Evolutionary conservation across 225 moss, liverwort and hornwort genomes (phyloP).

Genomic region (Physcomitrellopsis africana): DNA sequence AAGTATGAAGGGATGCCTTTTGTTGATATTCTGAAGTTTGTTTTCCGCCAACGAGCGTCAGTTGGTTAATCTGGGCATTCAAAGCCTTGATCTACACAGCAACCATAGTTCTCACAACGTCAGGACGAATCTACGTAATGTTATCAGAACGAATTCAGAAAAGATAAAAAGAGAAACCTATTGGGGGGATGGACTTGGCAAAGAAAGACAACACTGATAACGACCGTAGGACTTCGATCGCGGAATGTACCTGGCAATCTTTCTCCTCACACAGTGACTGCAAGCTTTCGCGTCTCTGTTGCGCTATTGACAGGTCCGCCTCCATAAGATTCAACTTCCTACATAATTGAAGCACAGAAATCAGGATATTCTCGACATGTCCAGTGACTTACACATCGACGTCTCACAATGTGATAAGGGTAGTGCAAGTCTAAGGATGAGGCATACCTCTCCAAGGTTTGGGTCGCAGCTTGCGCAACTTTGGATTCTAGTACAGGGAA

Average conservation of each 20-base stretch:
- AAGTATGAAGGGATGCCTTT: conserved; percentile 36
- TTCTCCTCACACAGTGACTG: conserved; percentile 86
- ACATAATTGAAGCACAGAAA: neutral
- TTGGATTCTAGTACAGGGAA: conserved; percentile 13
- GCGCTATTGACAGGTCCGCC: conserved; percentile 64
- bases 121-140: neutral
- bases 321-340: conserved; percentile 65
- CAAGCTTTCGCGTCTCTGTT: conserved; percentile 56
- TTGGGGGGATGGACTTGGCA: too few species aligned
- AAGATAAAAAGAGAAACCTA: neutral
- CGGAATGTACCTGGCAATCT: conserved; percentile 61
- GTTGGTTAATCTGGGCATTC: conserved; percentile 56
- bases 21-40: conserved; percentile 60
- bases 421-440: neutral
- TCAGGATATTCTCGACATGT: conserved; percentile 8
- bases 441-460: conserved; percentile 40
- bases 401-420: too few species aligned
- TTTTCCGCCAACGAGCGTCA: conserved; percentile 39
- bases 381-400: neutral
- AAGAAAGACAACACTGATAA: neutral
- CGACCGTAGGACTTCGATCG: too few species aligned
- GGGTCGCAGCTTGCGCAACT: conserved; percentile 25
- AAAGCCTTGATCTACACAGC: conserved; percentile 60
- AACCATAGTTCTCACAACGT: conserved; percentile 22
- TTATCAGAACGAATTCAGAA: neutral